These are phyloP conservation scores for Chaetomium fimeti DNA, from an alignment of 495 filamentous ascomycete genomes.

Conservation along the genomic window DNA sequence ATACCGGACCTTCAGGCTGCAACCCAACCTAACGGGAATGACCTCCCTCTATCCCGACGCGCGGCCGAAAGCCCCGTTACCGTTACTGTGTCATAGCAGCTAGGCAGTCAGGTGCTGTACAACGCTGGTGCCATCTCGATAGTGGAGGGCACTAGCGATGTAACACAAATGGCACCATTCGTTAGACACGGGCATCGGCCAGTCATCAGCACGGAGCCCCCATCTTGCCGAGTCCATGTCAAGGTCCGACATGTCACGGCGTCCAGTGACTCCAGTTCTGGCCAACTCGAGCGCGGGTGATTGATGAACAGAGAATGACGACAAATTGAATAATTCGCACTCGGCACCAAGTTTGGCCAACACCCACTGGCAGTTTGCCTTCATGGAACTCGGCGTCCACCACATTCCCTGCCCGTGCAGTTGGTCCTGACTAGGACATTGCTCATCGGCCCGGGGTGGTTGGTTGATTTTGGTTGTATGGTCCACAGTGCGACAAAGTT, in stretches of 20 bases:
- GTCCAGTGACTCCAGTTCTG: no score
- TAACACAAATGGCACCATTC: slow-evolving; percentile 1
- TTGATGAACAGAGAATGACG: no score
- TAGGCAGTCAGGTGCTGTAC: background rate
- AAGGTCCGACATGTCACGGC: no score
- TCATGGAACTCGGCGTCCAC: background rate
- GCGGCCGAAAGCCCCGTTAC: background rate
- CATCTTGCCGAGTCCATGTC: background rate
- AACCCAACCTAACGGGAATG: background rate
- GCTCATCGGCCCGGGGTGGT: background rate
- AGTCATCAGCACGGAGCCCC: background rate
- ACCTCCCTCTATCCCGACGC: background rate
- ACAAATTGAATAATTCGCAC: no score
- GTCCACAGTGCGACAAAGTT: slow-evolving; percentile 2
- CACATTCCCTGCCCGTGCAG: background rate
- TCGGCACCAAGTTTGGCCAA: no score
- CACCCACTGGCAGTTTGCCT: no score
- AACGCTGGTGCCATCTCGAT: background rate
- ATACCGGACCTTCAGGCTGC: background rate
- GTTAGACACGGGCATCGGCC: background rate
- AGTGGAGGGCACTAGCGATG: background rate
- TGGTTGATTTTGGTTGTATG: background rate
- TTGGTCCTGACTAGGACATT: background rate
- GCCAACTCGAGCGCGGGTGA: background rate
- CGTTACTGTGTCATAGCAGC: background rate